Evolutionary conservation across 352 stramenopile species (phyloP), one percentile per base, ranked within the genome.

Genomic region (Pythium grandisporangium): DNA sequence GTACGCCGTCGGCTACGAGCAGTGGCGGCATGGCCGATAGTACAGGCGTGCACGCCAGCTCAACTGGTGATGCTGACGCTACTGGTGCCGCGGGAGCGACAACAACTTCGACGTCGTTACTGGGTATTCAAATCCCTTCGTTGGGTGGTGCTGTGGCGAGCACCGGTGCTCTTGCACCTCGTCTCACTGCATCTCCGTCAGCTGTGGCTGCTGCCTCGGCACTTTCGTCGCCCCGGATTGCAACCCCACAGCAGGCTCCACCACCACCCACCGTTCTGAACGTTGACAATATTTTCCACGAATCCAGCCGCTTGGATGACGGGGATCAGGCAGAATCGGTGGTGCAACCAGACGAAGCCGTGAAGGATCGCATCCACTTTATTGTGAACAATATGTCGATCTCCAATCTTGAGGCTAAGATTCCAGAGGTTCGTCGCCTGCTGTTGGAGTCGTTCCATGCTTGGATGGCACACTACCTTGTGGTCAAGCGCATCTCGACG

Each of bases 311-410:
- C 4, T 45, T 80, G 14, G 72, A 91, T 27, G 75, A 90, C 25
- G 45, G 66, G 22, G n/a, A n/a, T n/a, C n/a, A n/a, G n/a, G n/a
- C n/a, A n/a, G 70, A 84, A 54, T 61, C 55, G 11, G 58, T 88
- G 21, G 49, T 61, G 32, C 78, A 94, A 44, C 81, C 81, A 0
- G 81, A 92, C 11, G 75, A 91, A 54, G 74, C 48, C 17, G 56
- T 98, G 36, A 80, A 97, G 43, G 96, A 99, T 61, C 75, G 95
- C n/a, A 96, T 99, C 51, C 94, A 99, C 61, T 98, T 99, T 53
- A 93, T 99, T 16, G 96, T 99, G 55, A 99, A 99, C 71, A 99
- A 99, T 61, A 92, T 99, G 61, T 97, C 95, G 35, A 91, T 96
- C 42, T 95, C 80, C 20, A 99, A 99, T 58, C 66, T 99, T 17